Evolutionary conservation across 805 yeast genomes (phyloP).

Genomic region (Candida pini): DNA sequence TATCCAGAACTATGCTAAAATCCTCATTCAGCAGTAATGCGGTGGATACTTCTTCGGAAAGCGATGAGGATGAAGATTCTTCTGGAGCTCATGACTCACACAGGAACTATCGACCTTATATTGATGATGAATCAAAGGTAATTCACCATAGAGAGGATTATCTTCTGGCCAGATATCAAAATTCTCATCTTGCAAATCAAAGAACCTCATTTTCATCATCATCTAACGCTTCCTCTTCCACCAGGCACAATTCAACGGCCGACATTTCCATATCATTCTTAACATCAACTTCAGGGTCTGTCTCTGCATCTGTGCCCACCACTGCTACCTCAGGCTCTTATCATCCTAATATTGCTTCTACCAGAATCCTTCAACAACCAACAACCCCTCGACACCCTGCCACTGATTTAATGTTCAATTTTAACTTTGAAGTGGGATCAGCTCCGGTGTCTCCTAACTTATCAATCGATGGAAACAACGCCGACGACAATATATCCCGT

Average conservation of each 20-base stretch:
- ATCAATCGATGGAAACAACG: constrained; percentile 2
- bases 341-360: neutral
- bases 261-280: constrained; percentile 6
- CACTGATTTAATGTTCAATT: neutral
- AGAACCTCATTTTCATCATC: constrained; percentile 9
- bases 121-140: no score
- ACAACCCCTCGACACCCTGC: neutral
- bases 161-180: no score
- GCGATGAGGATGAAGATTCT: constrained; percentile 9
- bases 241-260: constrained; percentile 14
- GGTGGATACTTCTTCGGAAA: constrained; percentile 7
- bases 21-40: constrained; percentile 2
- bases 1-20: constrained; percentile 11
- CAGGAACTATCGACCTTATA: no score
- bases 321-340: constrained; percentile 9
- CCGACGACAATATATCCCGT: neutral
- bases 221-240: constrained; percentile 10
- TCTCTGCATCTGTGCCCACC: no score
- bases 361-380: neutral
- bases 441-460: constrained; percentile 12
- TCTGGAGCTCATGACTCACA: no score
- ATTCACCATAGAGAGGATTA: no score
- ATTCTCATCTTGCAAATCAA: no score
- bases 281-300: no score
- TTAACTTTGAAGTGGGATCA: constrained; percentile 7